A percentile compares a stretch with the other conserved stretches of the same genome.
Evolutionary conservation across 371 early-diverging fungal genomes (phyloP).

Genomic region (Coemansia sp.): DNA sequence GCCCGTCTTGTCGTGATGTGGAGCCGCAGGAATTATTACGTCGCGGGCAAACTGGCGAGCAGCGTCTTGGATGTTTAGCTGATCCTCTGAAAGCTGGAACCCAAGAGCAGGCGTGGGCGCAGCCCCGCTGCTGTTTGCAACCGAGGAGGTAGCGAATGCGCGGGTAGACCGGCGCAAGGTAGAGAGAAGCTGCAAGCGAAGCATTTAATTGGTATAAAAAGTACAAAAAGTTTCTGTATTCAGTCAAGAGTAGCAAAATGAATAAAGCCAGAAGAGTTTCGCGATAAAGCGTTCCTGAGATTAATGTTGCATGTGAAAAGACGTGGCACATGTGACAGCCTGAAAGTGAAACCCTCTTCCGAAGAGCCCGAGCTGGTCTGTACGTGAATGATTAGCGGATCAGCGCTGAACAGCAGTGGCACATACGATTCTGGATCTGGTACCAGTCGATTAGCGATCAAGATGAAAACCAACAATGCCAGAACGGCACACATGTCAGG

Average conservation of each 20-base stretch:
- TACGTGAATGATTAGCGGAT: no score
- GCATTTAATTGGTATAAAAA: constrained; percentile 15
- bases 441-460: no score
- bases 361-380: background rate
- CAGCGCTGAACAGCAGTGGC: no score
- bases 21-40: constrained; percentile 91
- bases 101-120: constrained; percentile 15
- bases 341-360: constrained; percentile 2
- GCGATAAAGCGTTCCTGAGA: background rate
- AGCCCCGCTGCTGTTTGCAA: constrained; percentile 11
- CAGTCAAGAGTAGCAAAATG: background rate
- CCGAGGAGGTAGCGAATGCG: constrained; percentile 32
- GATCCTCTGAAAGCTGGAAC: constrained; percentile 81
- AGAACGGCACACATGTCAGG: no score
- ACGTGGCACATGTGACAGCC: constrained; percentile 6
- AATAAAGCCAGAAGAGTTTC: background rate
- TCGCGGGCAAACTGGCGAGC: constrained; percentile 90
- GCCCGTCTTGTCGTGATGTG: constrained; percentile 90
- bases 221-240: no score
- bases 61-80: constrained; percentile 83
- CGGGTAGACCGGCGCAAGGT: constrained; percentile 33
- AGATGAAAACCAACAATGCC: no score
- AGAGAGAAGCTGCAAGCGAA: constrained; percentile 22
- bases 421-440: no score
- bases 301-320: constrained; percentile 3